phyloP scores from a whole-genome alignment of 169 alveolate species.

The Besnoitia besnoiti region DNA sequence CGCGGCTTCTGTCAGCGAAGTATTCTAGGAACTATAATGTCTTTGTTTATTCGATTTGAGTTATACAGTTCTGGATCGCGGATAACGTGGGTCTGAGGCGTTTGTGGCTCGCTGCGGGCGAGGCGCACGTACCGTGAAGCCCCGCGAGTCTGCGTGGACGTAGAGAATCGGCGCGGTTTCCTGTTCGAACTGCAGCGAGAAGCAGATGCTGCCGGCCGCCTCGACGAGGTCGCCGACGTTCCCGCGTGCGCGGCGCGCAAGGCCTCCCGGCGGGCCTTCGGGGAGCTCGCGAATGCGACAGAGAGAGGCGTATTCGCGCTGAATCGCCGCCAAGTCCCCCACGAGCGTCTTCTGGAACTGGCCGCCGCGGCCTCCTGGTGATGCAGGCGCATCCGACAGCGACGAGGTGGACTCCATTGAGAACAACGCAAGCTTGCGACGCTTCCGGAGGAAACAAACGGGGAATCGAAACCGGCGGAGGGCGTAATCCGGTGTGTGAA shows the following conservation, averaged over 20 bases:
- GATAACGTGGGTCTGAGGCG: no score
- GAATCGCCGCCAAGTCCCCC: background rate
- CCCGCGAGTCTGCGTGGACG: constrained; percentile 7
- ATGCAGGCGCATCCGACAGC: background rate
- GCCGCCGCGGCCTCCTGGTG: background rate
- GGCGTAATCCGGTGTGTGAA: no score
- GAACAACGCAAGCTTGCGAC: no score
- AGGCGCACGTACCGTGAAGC: background rate
- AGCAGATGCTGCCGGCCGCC: background rate
- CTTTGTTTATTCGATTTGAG: no score
- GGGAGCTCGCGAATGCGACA: background rate
- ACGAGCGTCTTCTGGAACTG: background rate
- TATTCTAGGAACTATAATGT: no score
- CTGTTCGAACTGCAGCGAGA: background rate
- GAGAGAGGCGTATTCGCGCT: background rate
- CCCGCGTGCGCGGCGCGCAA: background rate
- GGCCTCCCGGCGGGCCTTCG: background rate
- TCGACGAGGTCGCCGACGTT: background rate
- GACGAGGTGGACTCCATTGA: background rate
- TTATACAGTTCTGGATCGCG: no score
- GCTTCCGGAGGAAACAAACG: no score
- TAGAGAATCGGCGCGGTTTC: background rate
- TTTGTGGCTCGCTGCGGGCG: background rate
- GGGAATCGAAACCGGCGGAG: no score
- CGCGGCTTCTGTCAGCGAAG: no score